phyloP scores from a whole-genome alignment of 1,139 yeast genomes.

The Taphrina pruni region DNA sequence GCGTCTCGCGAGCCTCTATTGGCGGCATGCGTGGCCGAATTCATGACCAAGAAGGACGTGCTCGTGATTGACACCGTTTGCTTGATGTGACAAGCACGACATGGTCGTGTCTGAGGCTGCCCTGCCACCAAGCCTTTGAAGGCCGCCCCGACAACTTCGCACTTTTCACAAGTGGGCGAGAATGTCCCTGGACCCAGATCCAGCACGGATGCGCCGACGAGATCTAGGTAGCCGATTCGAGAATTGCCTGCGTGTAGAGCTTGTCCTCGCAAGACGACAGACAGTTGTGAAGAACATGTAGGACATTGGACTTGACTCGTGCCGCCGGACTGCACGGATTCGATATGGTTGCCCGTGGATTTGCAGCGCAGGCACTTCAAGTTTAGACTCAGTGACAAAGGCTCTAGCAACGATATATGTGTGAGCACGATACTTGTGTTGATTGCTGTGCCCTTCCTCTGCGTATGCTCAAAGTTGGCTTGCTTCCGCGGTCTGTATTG shows the following conservation, averaged over 20 bases:
- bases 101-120: conserved; percentile 49
- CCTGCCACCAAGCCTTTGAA: conserved; percentile 52
- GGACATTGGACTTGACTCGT: conserved; percentile 46
- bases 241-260: conserved; percentile 15
- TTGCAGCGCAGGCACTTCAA: conserved; percentile 55
- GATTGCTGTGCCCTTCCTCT: conserved; percentile 34
- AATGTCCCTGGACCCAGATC: conserved; percentile 53
- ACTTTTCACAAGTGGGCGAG: conserved; percentile 53
- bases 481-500: background rate
- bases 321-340: conserved; percentile 7
- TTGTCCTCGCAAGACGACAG: conserved; percentile 24
- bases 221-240: conserved; percentile 54
- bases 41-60: conserved; percentile 50
- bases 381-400: conserved; percentile 51
- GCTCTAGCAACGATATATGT: conserved; percentile 53
- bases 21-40: conserved; percentile 46
- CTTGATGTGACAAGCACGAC: conserved; percentile 53
- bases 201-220: conserved; percentile 52
- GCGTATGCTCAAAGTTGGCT: background rate
- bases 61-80: conserved; percentile 48
- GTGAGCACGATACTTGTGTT: conserved; percentile 49
- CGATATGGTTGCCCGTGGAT: conserved; percentile 47
- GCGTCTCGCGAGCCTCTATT: conserved; percentile 15
- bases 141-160: conserved; percentile 45
- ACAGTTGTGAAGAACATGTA: conserved; percentile 17